phyloP scores from a whole-genome alignment of 2,329 filamentous ascomycete species.

The Penicillium sp. region DNA sequence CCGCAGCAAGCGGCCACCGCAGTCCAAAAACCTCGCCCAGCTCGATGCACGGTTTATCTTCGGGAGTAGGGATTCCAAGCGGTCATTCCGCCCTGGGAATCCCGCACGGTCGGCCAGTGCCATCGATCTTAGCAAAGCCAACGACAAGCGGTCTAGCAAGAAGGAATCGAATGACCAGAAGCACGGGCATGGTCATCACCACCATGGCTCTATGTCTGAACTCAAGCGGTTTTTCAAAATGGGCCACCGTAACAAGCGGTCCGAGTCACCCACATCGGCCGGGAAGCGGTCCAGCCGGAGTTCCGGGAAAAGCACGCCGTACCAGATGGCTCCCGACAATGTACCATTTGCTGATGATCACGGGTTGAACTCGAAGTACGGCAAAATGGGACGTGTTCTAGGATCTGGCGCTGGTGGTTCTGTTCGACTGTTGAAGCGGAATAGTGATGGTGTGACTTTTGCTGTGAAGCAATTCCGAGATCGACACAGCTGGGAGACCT shows the following conservation, averaged over 20 bases:
- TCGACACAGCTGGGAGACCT: constrained; percentile 87
- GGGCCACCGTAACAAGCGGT: constrained; percentile 64
- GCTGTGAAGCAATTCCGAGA: constrained; percentile 97
- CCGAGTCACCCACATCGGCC: constrained; percentile 63
- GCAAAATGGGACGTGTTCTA: constrained; percentile 90
- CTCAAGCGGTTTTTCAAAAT: constrained; percentile 94
- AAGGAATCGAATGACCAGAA: constrained; percentile 50
- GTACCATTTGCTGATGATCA: constrained; percentile 95
- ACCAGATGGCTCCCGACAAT: constrained; percentile 52
- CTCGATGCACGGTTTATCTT: constrained; percentile 87
- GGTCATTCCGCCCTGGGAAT: constrained; percentile 46
- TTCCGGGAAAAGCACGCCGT: constrained; percentile 53
- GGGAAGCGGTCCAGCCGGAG: constrained; percentile 59
- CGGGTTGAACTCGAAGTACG: constrained; percentile 85
- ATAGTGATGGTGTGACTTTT: constrained; percentile 89
- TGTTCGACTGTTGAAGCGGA: constrained; percentile 90
- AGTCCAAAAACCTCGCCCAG: constrained; percentile 63
- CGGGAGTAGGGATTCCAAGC: constrained; percentile 69
- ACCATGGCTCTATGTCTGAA: constrained; percentile 83
- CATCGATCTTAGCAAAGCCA: constrained; percentile 41
- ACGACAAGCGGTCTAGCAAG: constrained; percentile 56
- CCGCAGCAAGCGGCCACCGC: constrained; percentile 74
- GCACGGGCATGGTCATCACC: constrained; percentile 53
- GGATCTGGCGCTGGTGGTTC: constrained; percentile 94
- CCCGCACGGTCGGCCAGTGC: constrained; percentile 51